Conservation (phyloP, 106 monocot species). For the Dactylorhiza incarnata region DNA sequence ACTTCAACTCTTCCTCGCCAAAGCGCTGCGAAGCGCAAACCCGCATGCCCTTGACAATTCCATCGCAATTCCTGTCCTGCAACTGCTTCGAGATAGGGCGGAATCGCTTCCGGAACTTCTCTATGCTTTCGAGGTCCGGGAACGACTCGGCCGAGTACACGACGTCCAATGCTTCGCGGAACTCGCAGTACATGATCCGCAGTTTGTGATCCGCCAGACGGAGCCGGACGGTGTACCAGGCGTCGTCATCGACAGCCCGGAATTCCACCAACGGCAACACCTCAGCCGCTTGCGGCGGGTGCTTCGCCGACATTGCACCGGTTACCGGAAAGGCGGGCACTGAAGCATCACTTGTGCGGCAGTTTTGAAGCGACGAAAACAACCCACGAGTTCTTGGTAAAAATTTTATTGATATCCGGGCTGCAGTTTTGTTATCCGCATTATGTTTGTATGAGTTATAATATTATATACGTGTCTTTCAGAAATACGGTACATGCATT, state of each 20-base stretch:
- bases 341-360: too few relatives aligned
- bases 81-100: not conserved
- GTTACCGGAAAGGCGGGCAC: too few relatives aligned
- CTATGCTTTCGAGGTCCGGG: not conserved
- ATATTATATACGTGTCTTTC: too few relatives aligned
- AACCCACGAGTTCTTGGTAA: too few relatives aligned
- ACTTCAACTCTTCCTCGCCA: not conserved
- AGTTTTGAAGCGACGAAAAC: too few relatives aligned
- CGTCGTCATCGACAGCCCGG: not conserved
- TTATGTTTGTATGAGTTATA: too few relatives aligned
- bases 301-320: not conserved
- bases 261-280: not conserved
- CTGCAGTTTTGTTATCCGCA: too few relatives aligned
- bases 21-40: not conserved
- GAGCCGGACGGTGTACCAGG: conserved; percentile 7
- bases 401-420: too few relatives aligned
- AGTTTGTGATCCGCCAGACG: not conserved
- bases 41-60: not conserved
- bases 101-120: conserved; percentile 4
- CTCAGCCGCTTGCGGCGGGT: not conserved
- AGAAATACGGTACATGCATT: too few relatives aligned
- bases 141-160: not conserved
- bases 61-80: conserved; percentile 6
- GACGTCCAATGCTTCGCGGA: not conserved
- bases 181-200: not conserved